These are phyloP conservation scores for Phytophthora macrochlamydospora DNA, from an alignment of 352 stramenopile genomes.

Conservation along the genomic window DNA sequence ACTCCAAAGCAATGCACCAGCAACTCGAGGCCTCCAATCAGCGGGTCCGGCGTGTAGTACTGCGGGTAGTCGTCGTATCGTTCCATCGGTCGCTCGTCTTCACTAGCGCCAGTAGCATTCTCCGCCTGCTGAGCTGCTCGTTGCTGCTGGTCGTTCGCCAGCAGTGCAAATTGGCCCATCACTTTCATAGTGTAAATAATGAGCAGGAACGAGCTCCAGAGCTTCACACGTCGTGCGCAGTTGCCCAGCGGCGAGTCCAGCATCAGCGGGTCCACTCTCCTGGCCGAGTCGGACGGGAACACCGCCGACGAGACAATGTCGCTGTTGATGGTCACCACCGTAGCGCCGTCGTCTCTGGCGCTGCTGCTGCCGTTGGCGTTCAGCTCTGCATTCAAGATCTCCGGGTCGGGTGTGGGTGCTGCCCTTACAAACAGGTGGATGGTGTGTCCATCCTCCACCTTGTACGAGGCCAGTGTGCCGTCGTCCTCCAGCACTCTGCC, in stretches of 20 bases:
- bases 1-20: slow-evolving; percentile 84
- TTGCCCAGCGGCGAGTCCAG: slow-evolving; percentile 84
- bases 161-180: slow-evolving; percentile 83
- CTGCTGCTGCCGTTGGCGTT: slow-evolving; percentile 29
- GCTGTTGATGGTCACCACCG: slow-evolving; percentile 80
- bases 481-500: slow-evolving; percentile 90
- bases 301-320: slow-evolving; percentile 86
- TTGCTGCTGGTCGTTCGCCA: slow-evolving; percentile 83
- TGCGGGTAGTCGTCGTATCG: slow-evolving; percentile 79
- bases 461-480: slow-evolving; percentile 75
- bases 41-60: slow-evolving; percentile 80
- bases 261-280: slow-evolving; percentile 86
- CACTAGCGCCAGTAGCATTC: slow-evolving; percentile 31
- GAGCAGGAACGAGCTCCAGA: slow-evolving; percentile 87
- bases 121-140: slow-evolving; percentile 40
- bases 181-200: slow-evolving; percentile 93
- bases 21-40: slow-evolving; percentile 70
- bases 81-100: slow-evolving; percentile 46
- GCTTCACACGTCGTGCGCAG: slow-evolving; percentile 81
- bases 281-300: slow-evolving; percentile 82
- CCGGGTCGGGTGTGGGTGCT: slow-evolving; percentile 59
- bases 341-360: slow-evolving; percentile 52
- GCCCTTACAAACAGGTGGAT: slow-evolving; percentile 91
- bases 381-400: slow-evolving; percentile 55
- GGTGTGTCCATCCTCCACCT: slow-evolving; percentile 91